Evolutionary conservation across 257 asterid genomes (phyloP).

Genomic region (Eustoma russellianum): DNA sequence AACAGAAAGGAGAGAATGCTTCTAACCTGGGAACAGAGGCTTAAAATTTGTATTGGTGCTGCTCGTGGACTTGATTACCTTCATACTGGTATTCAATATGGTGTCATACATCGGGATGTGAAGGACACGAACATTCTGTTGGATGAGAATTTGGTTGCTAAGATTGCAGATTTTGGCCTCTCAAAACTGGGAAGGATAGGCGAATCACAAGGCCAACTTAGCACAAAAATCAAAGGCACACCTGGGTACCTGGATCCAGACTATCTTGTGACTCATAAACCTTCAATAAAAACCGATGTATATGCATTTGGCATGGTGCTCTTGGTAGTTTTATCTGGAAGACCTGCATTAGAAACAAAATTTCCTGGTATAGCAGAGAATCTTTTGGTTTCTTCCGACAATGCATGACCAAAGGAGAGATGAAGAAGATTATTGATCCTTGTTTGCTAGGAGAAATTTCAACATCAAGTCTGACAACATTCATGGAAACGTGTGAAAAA

Average conservation of each 20-base stretch:
- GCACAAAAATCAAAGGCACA: slow-evolving; percentile 9
- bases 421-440: slow-evolving; percentile 1
- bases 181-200: slow-evolving; percentile 5
- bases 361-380: background rate
- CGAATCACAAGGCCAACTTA: background rate
- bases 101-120: slow-evolving; percentile 15
- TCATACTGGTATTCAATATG: slow-evolving; percentile 4
- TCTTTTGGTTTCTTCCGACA: background rate
- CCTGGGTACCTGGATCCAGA: slow-evolving; percentile 14
- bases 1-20: background rate
- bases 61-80: slow-evolving; percentile 20
- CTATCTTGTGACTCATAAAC: slow-evolving; percentile 5
- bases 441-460: background rate
- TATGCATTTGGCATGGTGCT: slow-evolving; percentile 18
- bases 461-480: background rate
- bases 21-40: slow-evolving; percentile 13
- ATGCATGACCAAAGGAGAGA: slow-evolving; percentile 3
- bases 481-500: background rate
- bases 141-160: slow-evolving; percentile 9
- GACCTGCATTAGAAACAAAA: slow-evolving; percentile 7
- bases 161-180: slow-evolving; percentile 12
- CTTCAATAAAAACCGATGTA: slow-evolving; percentile 13
- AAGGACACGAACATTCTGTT: slow-evolving; percentile 12
- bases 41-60: slow-evolving; percentile 15
- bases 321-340: slow-evolving; percentile 8